Base-by-base conservation (phyloP, 768 basidiomycete species). In the Leccinum obscurum region DNA sequence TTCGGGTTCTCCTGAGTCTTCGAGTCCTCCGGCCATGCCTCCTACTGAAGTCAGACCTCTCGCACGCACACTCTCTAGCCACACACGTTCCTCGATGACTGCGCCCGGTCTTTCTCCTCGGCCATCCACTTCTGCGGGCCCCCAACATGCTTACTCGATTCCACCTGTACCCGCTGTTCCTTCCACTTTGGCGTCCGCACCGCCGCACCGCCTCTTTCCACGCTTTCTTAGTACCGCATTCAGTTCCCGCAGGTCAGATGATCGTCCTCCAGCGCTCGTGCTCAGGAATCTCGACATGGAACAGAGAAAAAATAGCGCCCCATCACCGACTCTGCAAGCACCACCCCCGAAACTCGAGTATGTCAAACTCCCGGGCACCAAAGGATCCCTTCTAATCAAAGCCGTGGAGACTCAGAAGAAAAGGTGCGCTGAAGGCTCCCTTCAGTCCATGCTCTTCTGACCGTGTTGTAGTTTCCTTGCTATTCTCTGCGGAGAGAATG, bases 341-440 rank as follows among this genome's bases (percentile, higher is more conserved):
- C 87, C 90, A 22, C 87, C 92, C 10, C 90, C 92, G 1, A 93
- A 94, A 71, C 75, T 95, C 41, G 93, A 95, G 72, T 95, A 93
- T 67, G 89, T 95, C 59, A 96, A 96, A 75, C 81, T 96, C 10
- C 93, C 94, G 3, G 90, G 93, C 26, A 96, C 93, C 4, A 95
- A 93, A 71, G 89, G 90, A 55, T 86, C 93, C 9, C 68, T 94
- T 17, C 76, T 92, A 70, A 83, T 96, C 53, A 93, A 93, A 67
- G 87, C 93, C 1, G 91, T 93, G 2, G 94, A 96, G 75, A 96
- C 93, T 5, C 83, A 83, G 58, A 93, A 87, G 78, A 92, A 93
- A 77, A 96, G 94, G 88, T 89, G 41, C 57, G 74, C 58, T 54
- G 14, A 30, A 53, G 2, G 10, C 5, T 8, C n/a, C 46, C 3